Conservation (phyloP, 2,329 filamentous ascomycete genomes). For the Phoma sp. region DNA sequence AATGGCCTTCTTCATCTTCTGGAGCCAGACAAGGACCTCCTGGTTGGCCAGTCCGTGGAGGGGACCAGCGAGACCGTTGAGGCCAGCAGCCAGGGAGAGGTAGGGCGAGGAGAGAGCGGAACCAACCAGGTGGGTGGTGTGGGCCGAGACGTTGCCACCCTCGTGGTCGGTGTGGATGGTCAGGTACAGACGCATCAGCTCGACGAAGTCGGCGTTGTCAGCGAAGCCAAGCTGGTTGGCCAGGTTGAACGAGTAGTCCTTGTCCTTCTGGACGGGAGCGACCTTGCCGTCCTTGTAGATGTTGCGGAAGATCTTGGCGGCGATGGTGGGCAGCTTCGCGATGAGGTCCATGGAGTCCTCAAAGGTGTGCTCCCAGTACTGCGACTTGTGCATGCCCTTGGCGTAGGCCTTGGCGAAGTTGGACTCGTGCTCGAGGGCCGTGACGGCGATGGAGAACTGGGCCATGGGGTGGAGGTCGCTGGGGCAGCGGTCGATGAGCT, state of each 20-base stretch:
- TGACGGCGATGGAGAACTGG: conserved; percentile 97
- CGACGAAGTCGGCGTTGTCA: conserved; percentile 93
- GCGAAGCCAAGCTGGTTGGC: conserved; percentile 99
- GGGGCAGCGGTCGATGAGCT: conserved; percentile 99
- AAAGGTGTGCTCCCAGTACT: conserved; percentile 99
- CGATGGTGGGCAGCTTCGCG: conserved; percentile 98
- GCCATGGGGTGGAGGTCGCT: conserved; percentile 99
- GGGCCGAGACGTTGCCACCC: conserved; percentile 97
- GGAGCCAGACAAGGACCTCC: conserved; percentile 98
- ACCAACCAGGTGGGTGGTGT: conserved; percentile 98
- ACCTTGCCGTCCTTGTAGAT: conserved; percentile 99
- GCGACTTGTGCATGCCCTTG: conserved; percentile 98
- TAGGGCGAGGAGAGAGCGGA: conserved; percentile 95
- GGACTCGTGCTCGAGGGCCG: conserved; percentile 97
- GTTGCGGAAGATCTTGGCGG: conserved; percentile 99
- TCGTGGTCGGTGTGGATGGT: conserved; percentile 99
- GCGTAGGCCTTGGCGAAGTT: conserved; percentile 98
- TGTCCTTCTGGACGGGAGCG: conserved; percentile 92
- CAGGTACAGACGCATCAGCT: conserved; percentile 98
- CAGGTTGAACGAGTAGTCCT: conserved; percentile 99
- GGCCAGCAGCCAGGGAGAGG: conserved; percentile 93
- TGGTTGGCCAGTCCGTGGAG: conserved; percentile 99
- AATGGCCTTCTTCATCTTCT: conserved; percentile 95
- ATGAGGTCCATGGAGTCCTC: conserved; percentile 99
- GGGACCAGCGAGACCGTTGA: conserved; percentile 97